These are phyloP conservation scores for Jackrogersella minutella DNA, from an alignment of 495 filamentous ascomycete genomes.

Conservation along the genomic window DNA sequence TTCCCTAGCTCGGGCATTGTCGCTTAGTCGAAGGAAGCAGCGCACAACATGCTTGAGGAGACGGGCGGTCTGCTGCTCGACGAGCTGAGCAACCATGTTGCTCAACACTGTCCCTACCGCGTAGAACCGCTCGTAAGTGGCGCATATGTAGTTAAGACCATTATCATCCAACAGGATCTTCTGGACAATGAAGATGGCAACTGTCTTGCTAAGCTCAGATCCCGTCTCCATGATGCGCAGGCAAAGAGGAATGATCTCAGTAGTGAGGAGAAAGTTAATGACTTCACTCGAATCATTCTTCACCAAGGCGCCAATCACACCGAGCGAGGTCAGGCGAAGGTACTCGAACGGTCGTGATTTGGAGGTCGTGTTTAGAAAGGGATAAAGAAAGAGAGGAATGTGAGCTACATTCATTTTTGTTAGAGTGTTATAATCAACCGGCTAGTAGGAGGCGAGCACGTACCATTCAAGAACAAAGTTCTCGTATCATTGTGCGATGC, in stretches of 20 bases:
- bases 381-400: slow-evolving; percentile 97
- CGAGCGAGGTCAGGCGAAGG: slow-evolving; percentile 94
- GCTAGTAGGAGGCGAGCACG: slow-evolving; percentile 39
- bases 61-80: slow-evolving; percentile 95
- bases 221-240: slow-evolving; percentile 99
- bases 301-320: slow-evolving; percentile 95
- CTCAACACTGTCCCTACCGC: slow-evolving; percentile 96
- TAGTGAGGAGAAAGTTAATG: slow-evolving; percentile 98
- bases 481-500: slow-evolving; percentile 97
- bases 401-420: slow-evolving; percentile 71
- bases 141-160: slow-evolving; percentile 97
- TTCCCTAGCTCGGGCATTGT: slow-evolving; percentile 95
- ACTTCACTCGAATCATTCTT: slow-evolving; percentile 99
- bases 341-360: slow-evolving; percentile 99
- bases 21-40: slow-evolving; percentile 95
- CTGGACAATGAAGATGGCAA: slow-evolving; percentile 99
- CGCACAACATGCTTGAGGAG: slow-evolving; percentile 97
- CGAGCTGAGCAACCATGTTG: slow-evolving; percentile 97
- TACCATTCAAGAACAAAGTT: slow-evolving; percentile 90
- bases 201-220: slow-evolving; percentile 97
- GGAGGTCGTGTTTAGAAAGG: slow-evolving; percentile 98
- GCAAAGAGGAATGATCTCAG: slow-evolving; percentile 97
- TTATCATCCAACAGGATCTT: slow-evolving; percentile 98
- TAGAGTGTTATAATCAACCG: slow-evolving; percentile 4
- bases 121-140: slow-evolving; percentile 99